Base-by-base conservation (phyloP, 2,329 filamentous ascomycete genomes). In the Exophiala viscosa region DNA sequence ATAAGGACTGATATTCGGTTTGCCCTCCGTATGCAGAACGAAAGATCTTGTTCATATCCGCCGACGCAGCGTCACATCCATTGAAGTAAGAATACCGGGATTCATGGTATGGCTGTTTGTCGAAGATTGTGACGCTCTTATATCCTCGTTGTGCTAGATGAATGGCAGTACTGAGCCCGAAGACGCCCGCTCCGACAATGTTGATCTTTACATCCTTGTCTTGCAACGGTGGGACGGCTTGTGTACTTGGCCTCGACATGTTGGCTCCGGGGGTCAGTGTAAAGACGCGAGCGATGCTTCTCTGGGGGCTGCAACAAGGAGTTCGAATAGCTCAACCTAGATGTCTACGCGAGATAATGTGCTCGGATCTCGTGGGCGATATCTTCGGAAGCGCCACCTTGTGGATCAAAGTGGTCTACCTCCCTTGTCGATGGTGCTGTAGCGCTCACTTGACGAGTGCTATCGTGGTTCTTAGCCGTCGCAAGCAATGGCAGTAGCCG, bases 111-210 rank as follows among this genome's bases (percentile, higher is more conserved):
- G 71, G 65, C 58, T 79, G 73, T 55, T 69, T 70, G 60, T 81
- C 77, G 32, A 80, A 67, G 9, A 80, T 69, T 7, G 70, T 77
- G 20, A 80, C 67, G 53, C 75, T 67, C 5, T 15, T 66, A 60
- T 78, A 80, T 3, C 76, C 77, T 18, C 56, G 49, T n/a, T 71
- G 76, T 11, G 55, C 58, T 5, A 60, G 55, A 28, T 57, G 58
- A 10, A 63, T 44, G 8, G 64, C 71, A 1, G 80, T 82, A 10
- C 75, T 70, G 8, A 83, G 52, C 2, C 82, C 66, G 18, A 78
- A 77, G 1, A 85, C 67, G 18, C 70, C 67, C 43, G 77, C 82
- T 55, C 81, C 83, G 18, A 77, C 68, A 5, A 78, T 79, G 64
- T 54, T 43, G 17, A 62, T 52, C 1, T 36, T 18, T 20, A 18